Base-by-base conservation (phyloP, 148 eudicot species). In the Cornus suecica region DNA sequence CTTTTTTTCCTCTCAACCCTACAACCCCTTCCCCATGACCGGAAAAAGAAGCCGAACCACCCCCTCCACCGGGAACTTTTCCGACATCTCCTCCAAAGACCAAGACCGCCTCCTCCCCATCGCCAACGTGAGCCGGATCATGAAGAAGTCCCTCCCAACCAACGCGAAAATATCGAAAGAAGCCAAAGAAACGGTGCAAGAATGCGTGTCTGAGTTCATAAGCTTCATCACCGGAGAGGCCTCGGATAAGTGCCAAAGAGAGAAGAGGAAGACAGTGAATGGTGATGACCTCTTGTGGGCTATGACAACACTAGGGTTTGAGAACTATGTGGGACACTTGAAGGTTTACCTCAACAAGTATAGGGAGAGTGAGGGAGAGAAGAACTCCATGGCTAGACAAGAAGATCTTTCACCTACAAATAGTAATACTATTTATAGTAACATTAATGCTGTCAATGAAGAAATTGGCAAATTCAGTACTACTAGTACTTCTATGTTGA, bases 161-260 rank as follows among this genome's bases (percentile, higher is more conserved):
- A 84, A 84, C 30, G 87, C 87, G 1, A 84, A 84, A 52, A 81
- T 84, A 64, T 81, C 87, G 4, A 84, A 84, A 77, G 87, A 84
- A 66, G 84, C 84, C 11, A 84, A 84, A 52, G 87, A 84, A 34
- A 84, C 87, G 0, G 84, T 84, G 9, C 87, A 84, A 71, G 85
- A 82, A 51, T 84, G 87, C 63, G 87, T 82, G 5, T 81, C 87
- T 2, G 87, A 84, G 85, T 84, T 84, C 87, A 84, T 84, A 37
- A 84, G 87, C 83, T 84, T 84, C 82, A 72, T 84, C 29, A 84
- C 87, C 0, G 87, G 84, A 3, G 87, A 84, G 41, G 87, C 87
- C 28, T 76, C 85, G 24, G 87, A 84, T 20, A 84, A 82, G 69
- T 81, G 87, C 34, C 87, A 82, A 24, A 76, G 82, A 58, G 87